Evolutionary conservation across 345 rosid genomes (phyloP).

Genomic region (Ceriops decandra): DNA sequence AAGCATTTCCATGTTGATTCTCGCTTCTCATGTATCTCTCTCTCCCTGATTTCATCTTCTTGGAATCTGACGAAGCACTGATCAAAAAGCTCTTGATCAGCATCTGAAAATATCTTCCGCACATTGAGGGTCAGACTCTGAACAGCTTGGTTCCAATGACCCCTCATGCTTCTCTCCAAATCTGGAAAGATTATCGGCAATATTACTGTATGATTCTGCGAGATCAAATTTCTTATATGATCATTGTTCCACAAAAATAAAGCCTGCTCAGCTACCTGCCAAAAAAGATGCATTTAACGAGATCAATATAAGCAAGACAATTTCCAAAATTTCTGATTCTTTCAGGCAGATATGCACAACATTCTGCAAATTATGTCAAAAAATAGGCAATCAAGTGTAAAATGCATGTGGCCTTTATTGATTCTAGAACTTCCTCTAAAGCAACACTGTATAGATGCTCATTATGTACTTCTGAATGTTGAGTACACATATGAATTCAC

Average conservation of each 20-base stretch:
- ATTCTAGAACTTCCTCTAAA: too few species aligned
- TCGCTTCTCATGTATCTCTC: slow-evolving; percentile 41
- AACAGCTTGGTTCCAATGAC: slow-evolving; percentile 63
- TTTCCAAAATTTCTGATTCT: too few species aligned
- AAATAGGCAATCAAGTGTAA: too few species aligned
- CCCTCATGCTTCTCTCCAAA: slow-evolving; percentile 50
- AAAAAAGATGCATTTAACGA: not conserved
- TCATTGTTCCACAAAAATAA: slow-evolving; percentile 66
- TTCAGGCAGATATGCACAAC: not conserved
- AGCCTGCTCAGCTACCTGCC: slow-evolving; percentile 63
- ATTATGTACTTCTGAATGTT: too few species aligned
- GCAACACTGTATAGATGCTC: too few species aligned
- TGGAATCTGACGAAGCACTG: slow-evolving; percentile 55
- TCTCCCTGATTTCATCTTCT: slow-evolving; percentile 52
- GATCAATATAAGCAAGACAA: not conserved
- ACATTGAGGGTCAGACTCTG: slow-evolving; percentile 52
- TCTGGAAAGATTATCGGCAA: slow-evolving; percentile 54
- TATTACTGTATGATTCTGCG: slow-evolving; percentile 43
- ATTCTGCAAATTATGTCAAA: too few species aligned
- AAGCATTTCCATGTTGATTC: slow-evolving; percentile 60
- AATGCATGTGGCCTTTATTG: too few species aligned
- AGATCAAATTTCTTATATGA: slow-evolving; percentile 47
- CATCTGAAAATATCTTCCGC: slow-evolving; percentile 45
- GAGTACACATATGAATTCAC: too few species aligned
- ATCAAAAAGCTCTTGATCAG: slow-evolving; percentile 56